Evolutionary conservation across 257 asterid genomes (phyloP), one percentile per base, ranked within the genome.

Genomic region (Solanum sitiens): DNA sequence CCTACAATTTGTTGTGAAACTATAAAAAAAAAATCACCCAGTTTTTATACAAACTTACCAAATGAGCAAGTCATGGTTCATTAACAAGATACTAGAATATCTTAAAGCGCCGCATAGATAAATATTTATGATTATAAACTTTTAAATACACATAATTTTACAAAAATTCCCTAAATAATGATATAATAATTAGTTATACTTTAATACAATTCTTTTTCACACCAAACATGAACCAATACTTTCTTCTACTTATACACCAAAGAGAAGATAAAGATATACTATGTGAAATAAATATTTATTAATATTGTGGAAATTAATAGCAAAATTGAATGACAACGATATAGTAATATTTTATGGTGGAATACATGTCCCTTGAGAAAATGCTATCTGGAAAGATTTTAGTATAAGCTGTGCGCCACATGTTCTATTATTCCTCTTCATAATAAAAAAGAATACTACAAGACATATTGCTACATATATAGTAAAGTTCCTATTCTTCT

Each of bases 341-440:
- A 27, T 74, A 39, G 32, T 37, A 45, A 79, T 82, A 82, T 79
- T 10, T 45, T 79, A 47, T 25, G 25, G 44, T 8, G 9, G 65
- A 44, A 80, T 80, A 10, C 70, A 47, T 80, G 44, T 47, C 70
- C 21, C 42, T 79, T 79, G 25, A 27, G 85, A 45, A 23, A 27
- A 0, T 45, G 40, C 32, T 47, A 47, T 50, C 70, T 50, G 70
- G 70, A 83, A 59, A 83, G 47, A 30, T 32, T 37, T 1, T 45
- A 59, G 87, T 5, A 80, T 53, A 39, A 59, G 87, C 70, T 83
- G 87, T 68, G 89, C 56, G 56, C 87, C 85, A 87, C 89, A 87
- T 83, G 87, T 71, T 71, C 8, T 56, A 30, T 50, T 83, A 82
- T 82, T 82, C 87, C 23, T 15, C 6, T 35, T 35, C 6, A 27